Evolutionary conservation across 148 eudicot species (phyloP).

Genomic region (Camellia lanceoleosa): DNA sequence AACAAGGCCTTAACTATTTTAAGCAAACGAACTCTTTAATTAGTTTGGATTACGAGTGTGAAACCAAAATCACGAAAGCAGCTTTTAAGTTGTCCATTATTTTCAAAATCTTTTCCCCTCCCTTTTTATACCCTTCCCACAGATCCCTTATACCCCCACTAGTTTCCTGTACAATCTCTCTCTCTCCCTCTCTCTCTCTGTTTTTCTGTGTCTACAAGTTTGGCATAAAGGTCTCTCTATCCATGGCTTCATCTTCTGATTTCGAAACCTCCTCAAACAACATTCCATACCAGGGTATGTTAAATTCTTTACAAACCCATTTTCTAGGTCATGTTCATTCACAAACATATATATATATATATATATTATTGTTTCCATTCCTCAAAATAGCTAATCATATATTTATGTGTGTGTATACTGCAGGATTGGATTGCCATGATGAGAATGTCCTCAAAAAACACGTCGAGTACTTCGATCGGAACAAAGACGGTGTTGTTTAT

Average conservation of each 20-base stretch:
- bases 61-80: no score
- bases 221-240: not conserved
- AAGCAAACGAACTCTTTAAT: no score
- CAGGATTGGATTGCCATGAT: slow-evolving; percentile 13
- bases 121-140: no score
- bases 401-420: not conserved
- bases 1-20: no score
- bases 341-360: not conserved
- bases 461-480: slow-evolving; percentile 62
- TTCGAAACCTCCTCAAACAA: not conserved
- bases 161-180: no score
- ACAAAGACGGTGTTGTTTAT: slow-evolving; percentile 69
- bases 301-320: not conserved
- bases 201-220: not conserved
- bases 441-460: slow-evolving; percentile 56
- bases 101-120: no score
- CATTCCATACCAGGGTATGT: not conserved
- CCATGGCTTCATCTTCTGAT: slow-evolving; percentile 14
- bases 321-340: not conserved
- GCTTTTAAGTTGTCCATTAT: no score
- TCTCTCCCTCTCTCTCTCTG: slow-evolving; percentile 14
- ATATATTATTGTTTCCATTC: not conserved
- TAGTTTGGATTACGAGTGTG: no score
- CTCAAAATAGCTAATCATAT: not conserved
- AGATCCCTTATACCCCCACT: no score